Evolutionary conservation across 1,284 basidiomycete genomes (phyloP), one percentile per base, ranked within the genome.

Genomic region (Malassezia psittaci): DNA sequence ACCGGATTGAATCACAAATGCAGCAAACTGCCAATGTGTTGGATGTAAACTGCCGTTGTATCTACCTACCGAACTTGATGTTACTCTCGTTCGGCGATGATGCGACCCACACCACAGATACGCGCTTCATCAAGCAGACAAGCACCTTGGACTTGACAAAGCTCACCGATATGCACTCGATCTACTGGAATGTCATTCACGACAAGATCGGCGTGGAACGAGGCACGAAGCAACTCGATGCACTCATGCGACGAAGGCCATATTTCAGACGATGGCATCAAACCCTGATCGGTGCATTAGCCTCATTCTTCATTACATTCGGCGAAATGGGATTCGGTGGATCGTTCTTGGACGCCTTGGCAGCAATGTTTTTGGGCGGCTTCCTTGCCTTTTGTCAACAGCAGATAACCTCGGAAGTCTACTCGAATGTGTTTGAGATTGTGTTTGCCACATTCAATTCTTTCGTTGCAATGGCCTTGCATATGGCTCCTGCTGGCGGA

Each of bases 121-220:
- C 90, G 67, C 88, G 87, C 52, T 74, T 77, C 59, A 76, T 77
- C 66, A 77, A 77, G 62, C 67, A 67, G 49, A 59, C 57, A 33
- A 67, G 66, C 21, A 65, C 58, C 1, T 62, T 73, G 18, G 69
- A 73, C 48, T 44, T 72, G 46, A 71, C 71, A 45, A 66, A 65
- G 57, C 57, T 73, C n/a, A 81, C 84, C 7, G 82, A 85, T 50
- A 85, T 85, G 38, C 86, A 90, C 73, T 76, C 79, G 54, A 76
- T 90, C 40, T 90, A 88, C 74, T 90, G 87, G 86, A 83, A 83
- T 76, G 85, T 91, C 61, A 88, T 90, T 36, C 87, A 90, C 70
- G 89, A 93, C 75, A 81, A 84, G 53, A 79, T 88, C 53, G 85
- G 84, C 0, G 89, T 90, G 32, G 83, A 85, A 13, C 84, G 86